Percentiles rank a stretch among this genome's conserved stretches.
These are phyloP conservation scores for Suillus tomentosus DNA, from an alignment of 768 basidiomycete genomes.

Conservation along the genomic window DNA sequence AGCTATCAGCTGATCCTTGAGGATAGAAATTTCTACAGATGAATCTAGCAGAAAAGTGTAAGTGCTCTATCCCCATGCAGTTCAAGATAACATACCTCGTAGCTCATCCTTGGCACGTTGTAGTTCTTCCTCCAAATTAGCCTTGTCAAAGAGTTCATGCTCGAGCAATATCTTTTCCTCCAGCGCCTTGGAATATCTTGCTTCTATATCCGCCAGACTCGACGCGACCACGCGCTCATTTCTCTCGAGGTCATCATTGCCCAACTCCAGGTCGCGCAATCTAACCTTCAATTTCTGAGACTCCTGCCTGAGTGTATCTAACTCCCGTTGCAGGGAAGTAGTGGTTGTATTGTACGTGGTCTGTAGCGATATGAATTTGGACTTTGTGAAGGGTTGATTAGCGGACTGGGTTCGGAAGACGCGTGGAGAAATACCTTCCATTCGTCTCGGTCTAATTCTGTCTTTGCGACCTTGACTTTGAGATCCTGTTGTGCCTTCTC, in stretches of 20 bases:
- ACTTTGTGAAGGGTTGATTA: constrained; percentile 39
- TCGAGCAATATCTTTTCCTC: constrained; percentile 98
- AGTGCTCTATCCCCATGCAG: constrained; percentile 11
- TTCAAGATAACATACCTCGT: constrained; percentile 57
- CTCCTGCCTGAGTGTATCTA: constrained; percentile 79
- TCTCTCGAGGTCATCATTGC: constrained; percentile 95
- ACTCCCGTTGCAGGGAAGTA: constrained; percentile 87
- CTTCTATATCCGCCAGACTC: constrained; percentile 80
- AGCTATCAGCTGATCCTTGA: constrained; percentile 70
- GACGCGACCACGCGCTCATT: constrained; percentile 89
- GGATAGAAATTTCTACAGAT: constrained; percentile 78
- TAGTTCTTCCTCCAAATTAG: constrained; percentile 83
- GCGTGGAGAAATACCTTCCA: constrained; percentile 75
- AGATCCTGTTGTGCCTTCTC: constrained; percentile 85
- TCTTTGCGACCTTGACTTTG: constrained; percentile 65
- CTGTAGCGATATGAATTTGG: constrained; percentile 86
- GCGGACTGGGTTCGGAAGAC: not conserved
- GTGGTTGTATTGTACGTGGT: constrained; percentile 89
- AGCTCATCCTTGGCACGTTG: constrained; percentile 93
- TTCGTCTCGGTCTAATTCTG: constrained; percentile 79
- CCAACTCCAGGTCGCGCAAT: constrained; percentile 91
- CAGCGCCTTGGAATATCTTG: constrained; percentile 84
- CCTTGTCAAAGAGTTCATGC: constrained; percentile 91
- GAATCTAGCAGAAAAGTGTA: constrained; percentile 57
- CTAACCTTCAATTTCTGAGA: constrained; percentile 71